phyloP scores from a whole-genome alignment of 2,329 filamentous ascomycete species.

The Tolypocladium cylindrosporum region DNA sequence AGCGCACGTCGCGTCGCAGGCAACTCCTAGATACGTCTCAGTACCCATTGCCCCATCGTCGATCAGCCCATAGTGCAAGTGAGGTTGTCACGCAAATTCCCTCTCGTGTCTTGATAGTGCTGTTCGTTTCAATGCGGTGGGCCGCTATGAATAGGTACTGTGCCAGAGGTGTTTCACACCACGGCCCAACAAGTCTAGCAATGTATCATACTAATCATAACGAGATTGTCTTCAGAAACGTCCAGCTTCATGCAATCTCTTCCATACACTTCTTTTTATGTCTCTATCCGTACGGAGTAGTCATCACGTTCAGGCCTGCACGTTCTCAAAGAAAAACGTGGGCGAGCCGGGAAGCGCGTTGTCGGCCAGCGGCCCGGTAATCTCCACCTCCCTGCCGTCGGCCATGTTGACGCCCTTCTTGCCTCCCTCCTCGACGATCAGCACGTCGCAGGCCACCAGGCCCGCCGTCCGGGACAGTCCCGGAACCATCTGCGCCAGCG shows the following conservation, averaged over 20 bases:
- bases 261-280: background rate
- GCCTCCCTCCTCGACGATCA: conserved; percentile 60
- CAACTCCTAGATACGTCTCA: background rate
- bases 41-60: background rate
- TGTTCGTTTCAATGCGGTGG: background rate
- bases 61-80: background rate
- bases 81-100: background rate
- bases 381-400: conserved; percentile 44
- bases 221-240: background rate
- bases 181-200: background rate
- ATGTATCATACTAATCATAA: background rate
- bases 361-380: conserved; percentile 51
- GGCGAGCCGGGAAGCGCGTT: conserved; percentile 73
- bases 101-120: background rate
- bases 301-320: conserved; percentile 23
- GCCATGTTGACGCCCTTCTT: conserved; percentile 51
- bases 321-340: conserved; percentile 77
- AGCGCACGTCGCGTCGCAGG: background rate
- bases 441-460: conserved; percentile 60
- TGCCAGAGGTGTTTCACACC: background rate
- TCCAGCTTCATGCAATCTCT: background rate
- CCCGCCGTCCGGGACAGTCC: conserved; percentile 67
- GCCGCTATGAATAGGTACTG: background rate
- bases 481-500: conserved; percentile 67
- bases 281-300: background rate